Conservation (phyloP, 2,329 filamentous ascomycete species). For the Clonostachys rosea region DNA sequence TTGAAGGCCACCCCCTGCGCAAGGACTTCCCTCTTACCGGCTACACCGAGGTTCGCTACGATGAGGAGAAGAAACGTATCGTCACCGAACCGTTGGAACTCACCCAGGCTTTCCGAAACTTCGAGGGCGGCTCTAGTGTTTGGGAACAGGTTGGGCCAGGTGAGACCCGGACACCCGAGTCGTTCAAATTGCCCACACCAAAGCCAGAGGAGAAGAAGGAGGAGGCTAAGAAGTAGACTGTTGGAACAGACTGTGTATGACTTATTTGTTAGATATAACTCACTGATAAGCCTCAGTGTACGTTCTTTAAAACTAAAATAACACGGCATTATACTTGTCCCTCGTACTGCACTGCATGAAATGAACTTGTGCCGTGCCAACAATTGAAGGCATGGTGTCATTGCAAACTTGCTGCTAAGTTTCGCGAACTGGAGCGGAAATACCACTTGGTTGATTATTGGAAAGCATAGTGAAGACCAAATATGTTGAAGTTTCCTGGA, state of each 20-base stretch:
- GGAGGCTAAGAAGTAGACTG: conserved; percentile 81
- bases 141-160: conserved; percentile 67
- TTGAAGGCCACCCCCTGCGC: conserved; percentile 92
- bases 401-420: too few relatives aligned
- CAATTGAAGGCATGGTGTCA: too few relatives aligned
- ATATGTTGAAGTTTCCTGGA: too few relatives aligned
- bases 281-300: neutral
- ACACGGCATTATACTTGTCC: too few relatives aligned
- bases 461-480: too few relatives aligned
- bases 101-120: conserved; percentile 98
- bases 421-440: too few relatives aligned
- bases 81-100: conserved; percentile 96
- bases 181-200: conserved; percentile 90
- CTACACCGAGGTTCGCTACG: conserved; percentile 96
- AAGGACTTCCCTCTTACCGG: conserved; percentile 98
- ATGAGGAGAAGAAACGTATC: conserved; percentile 99
- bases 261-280: conserved; percentile 6
- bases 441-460: too few relatives aligned
- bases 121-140: conserved; percentile 78
- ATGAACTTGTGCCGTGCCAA: too few relatives aligned
- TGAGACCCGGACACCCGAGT: conserved; percentile 73
- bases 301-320: too few relatives aligned
- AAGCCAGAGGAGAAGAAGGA: conserved; percentile 92
- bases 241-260: conserved; percentile 20
- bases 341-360: too few relatives aligned